Evolutionary conservation across 2,329 filamentous ascomycete genomes (phyloP), one percentile per base, ranked within the genome.

Genomic region (Metarhizium rileyi): DNA sequence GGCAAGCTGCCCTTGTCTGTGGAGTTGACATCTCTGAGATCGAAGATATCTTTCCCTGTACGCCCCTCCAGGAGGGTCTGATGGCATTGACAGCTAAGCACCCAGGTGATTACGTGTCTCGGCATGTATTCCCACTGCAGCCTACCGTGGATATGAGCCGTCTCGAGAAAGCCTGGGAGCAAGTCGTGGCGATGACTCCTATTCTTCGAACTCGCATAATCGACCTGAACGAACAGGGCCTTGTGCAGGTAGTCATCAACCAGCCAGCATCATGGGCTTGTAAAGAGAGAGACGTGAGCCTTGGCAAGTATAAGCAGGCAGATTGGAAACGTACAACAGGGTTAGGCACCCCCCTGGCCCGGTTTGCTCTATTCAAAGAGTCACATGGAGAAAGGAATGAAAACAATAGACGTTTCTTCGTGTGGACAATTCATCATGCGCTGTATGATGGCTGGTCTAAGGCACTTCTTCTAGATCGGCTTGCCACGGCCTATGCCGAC

Each of bases 401-500:
- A 2, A 22, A 46, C 2, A 28, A 10, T 9, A 44, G 18, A 16
- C 47, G 36, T 4, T 46, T 22, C 4, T 50, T 59, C 18, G 26
- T 56, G 20, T 59, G 50, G 55, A 52, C 50, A 8, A 52, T 58
- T 14, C 59, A 61, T 40, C 75, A 78, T 52, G 69, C 69, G 8
- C 57, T 77, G 0, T 78, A 77, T 49, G 75, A 78, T 48, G 74
- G 74, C n/a, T 76, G 73, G 72, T 72, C 68, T 0, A 68, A 73
- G 66, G 66, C 68, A 3, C 58, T 74, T 7, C 46, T 61, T 5
- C 40, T 61, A 14, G 49, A 53, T 14, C 27, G 49, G 2, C 38
- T 56, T 1, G 44, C 51, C 7, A 45, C 53, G 26, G 48, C 50
- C 3, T 60, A 60, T 44, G 28, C 46, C 28, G 45, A 35, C 14